Base-by-base conservation (phyloP, 495 filamentous ascomycete genomes). In the Aspergillus asperescens region DNA sequence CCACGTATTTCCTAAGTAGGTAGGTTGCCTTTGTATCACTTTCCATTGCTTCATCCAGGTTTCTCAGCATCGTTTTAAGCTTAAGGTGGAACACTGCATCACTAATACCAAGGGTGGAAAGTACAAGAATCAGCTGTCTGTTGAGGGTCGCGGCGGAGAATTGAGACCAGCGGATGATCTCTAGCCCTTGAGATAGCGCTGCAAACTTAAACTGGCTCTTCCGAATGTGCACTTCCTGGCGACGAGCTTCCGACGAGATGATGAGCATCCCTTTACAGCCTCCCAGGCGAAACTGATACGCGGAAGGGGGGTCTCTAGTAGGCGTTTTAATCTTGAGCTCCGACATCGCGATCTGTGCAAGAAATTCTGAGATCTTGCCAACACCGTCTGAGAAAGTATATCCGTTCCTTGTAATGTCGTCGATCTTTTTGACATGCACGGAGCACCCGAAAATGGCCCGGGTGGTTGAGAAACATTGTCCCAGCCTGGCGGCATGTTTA, bases 391-490 rank as follows among this genome's bases (percentile, higher is more conserved):
- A 90, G 64, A 97, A 97, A 42, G 65, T 81, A 63, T 77, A 83
- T 0, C 75, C 79, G 40, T 85, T 81, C 5, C 77, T 76, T 31
- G 79, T 71, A 6, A 95, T 74, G 50, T 97, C 93, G 2, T 71
- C 59, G 29, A 84, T 73, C 10, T 66, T 57, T 16, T 70, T 68
- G 16, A 81, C 65, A 2, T 65, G 64, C 1, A 69, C 69, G 4
- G 59, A 51, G 35, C 60, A 71, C 1, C 65, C 58, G 10, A 74
- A 67, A 41, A 94, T 79, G 20, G 86, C 81, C 40, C 86, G 76
- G 0, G 93, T 97, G 0, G 93, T 96, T 0, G 93, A 96, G 63
- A 97, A 96, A 64, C 90, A 94, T 69, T 97, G 94, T 0, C 94
- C 93, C 12, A 97, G 68, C 34, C 94, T 78, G 27, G 94, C 87